phyloP scores from a whole-genome alignment of 2,329 filamentous ascomycete species.

The Trichoderma asperellum region DNA sequence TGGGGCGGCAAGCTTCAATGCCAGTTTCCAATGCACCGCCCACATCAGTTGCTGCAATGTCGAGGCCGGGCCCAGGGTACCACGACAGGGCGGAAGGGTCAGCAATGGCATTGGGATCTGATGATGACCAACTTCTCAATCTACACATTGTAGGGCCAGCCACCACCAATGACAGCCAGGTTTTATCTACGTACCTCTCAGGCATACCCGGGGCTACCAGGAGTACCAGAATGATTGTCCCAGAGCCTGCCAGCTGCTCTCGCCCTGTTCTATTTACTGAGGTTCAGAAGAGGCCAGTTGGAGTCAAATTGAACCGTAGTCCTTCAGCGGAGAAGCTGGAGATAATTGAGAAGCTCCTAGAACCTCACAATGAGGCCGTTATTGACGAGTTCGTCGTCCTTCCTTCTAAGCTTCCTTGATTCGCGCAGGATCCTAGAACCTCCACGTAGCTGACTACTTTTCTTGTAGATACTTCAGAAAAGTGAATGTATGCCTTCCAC shows the following conservation, averaged over 20 bases:
- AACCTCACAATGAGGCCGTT: conserved; percentile 56
- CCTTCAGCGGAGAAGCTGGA: conserved; percentile 54
- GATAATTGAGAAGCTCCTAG: conserved; percentile 62
- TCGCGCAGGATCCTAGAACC: background rate
- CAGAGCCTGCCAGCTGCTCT: conserved; percentile 39
- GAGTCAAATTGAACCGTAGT: conserved; percentile 44
- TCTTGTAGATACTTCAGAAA: conserved; percentile 55
- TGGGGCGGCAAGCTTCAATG: conserved; percentile 5
- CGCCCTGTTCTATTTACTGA: conserved; percentile 52
- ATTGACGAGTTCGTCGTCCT: conserved; percentile 45
- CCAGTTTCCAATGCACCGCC: background rate
- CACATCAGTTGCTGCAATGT: background rate
- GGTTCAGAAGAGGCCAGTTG: conserved; percentile 52
- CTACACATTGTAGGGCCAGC: conserved; percentile 63
- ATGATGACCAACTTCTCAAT: conserved; percentile 47
- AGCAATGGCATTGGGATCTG: conserved; percentile 38
- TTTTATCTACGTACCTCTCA: conserved; percentile 61
- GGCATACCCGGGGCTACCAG: conserved; percentile 39
- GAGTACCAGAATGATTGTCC: conserved; percentile 39
- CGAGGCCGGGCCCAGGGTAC: background rate
- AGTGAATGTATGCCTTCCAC: conserved; percentile 63
- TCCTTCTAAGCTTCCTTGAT: background rate
- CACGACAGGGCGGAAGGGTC: conserved; percentile 32
- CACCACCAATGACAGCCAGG: conserved; percentile 62
- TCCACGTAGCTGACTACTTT: conserved; percentile 35